These are phyloP conservation scores for Scheffersomyces illinoinensis DNA, from an alignment of 1,139 yeast species.

Conservation along the genomic window DNA sequence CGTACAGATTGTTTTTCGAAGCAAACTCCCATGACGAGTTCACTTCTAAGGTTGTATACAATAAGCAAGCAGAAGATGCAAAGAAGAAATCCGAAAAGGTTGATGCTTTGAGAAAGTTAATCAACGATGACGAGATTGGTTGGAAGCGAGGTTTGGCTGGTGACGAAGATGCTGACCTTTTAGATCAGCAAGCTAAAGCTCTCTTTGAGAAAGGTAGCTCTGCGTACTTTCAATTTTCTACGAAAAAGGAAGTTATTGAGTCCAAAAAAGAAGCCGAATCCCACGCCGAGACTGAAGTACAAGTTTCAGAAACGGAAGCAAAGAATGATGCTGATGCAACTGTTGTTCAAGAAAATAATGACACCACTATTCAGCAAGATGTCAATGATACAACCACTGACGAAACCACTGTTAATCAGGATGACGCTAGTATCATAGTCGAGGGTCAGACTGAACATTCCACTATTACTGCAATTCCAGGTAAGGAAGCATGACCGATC, in stretches of 20 bases:
- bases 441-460: conserved; percentile 12
- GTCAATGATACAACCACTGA: conserved; percentile 47
- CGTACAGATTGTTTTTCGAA: conserved; percentile 81
- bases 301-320: conserved; percentile 4
- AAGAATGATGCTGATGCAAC: conserved; percentile 37
- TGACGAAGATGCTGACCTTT: conserved; percentile 18
- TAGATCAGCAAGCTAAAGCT: conserved; percentile 23
- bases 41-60: conserved; percentile 54
- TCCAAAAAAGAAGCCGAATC: conserved; percentile 11
- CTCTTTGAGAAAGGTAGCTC: conserved; percentile 36
- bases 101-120: conserved; percentile 23
- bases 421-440: conserved; percentile 26
- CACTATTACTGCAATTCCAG: conserved; percentile 2
- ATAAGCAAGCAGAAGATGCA: conserved; percentile 28
- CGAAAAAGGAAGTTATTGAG: conserved; percentile 16
- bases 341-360: conserved; percentile 39
- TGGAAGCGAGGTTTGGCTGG: conserved; percentile 39
- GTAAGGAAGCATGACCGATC: conserved; percentile 4
- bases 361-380: conserved; percentile 46
- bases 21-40: conserved; percentile 82
- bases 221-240: conserved; percentile 16
- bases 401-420: conserved; percentile 38
- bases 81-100: conserved; percentile 26
- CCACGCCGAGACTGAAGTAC: conserved; percentile 11
- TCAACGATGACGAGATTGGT: conserved; percentile 38